Evolutionary conservation across 108 stramenopile species (phyloP), one percentile per base, ranked within the genome.

Genomic region (Fragilariopsis cylindrus): DNA sequence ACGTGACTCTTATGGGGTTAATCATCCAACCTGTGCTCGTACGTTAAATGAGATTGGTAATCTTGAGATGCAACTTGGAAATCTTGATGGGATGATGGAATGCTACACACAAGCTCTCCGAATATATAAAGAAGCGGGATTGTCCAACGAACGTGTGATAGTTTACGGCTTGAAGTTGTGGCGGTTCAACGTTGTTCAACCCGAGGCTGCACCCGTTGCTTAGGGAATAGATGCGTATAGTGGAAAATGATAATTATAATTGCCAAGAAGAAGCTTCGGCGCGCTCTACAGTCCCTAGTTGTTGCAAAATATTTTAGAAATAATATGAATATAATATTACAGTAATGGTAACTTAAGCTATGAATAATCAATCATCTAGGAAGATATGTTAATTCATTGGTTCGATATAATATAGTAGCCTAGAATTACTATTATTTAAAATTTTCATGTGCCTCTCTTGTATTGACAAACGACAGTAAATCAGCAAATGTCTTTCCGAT

Each of bases 41-140:
- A 84, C 87, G 2, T 50, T 89, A 65, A 88, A 85, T 60, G 88
- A 91, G 62, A 91, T 91, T 67, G 90, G 90, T 13, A 91, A 91
- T 74, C 82, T 91, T 49, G 72, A 89, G 44, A 63, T 86, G 44
- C 64, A 79, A 47, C 69, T 74, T 11, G 85, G 89, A 39, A 84
- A 86, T 48, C 52, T 82, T 4, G 62, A 66, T 19, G 70, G n/a
- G 44, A 55, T 76, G 54, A 79, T 79, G 82, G 79, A 84, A 42
- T 77, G 82, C 45, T 86, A 83, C 65, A 75, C 81, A 5, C 79
- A 84, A n/a, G 85, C 75, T 1, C 73, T 81, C 13, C 76, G 80
- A 9, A 84, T 84, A 16, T 80, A 84, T 48, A 80, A 75, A 39
- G 56, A 76, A 9, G 83, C 83, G 4, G 82, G 81, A 57, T 82